A percentile compares a stretch with the other conserved stretches of the same genome.
Conservation (phyloP, 2,329 filamentous ascomycete species). For the Pseudogymnoascus sp. region DNA sequence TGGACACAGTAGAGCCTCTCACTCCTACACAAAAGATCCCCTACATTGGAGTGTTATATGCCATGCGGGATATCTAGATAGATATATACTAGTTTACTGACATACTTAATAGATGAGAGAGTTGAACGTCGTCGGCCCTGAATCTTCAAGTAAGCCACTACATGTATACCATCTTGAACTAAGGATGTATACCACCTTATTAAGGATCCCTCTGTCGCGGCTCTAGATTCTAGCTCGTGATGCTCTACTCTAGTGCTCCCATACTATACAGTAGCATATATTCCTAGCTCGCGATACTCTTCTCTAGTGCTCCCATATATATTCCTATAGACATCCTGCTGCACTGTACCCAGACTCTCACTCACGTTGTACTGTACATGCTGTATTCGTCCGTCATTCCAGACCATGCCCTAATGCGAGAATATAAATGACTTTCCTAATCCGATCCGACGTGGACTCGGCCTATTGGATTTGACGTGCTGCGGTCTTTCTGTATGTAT, state of each 20-base stretch:
- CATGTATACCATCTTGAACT: background rate
- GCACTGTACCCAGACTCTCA: background rate
- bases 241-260: background rate
- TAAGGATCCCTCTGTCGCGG: no score
- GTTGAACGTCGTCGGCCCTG: background rate
- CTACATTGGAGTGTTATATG: background rate
- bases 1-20: background rate
- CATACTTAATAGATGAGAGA: background rate
- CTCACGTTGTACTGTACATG: background rate
- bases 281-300: background rate
- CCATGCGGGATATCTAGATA: no score
- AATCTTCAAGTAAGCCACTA: background rate
- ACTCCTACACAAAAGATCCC: background rate
- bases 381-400: background rate
- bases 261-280: background rate
- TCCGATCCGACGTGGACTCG: background rate
- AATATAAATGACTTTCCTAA: background rate
- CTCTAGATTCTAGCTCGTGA: no score
- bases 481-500: background rate
- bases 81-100: background rate
- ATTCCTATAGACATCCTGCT: background rate
- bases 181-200: background rate
- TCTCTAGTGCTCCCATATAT: background rate
- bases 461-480: background rate
- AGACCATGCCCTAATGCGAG: conserved; percentile 2